Evolutionary conservation across 352 stramenopile genomes (phyloP), one percentile per base, ranked within the genome.

Genomic region (Phytopythium helicoides): DNA sequence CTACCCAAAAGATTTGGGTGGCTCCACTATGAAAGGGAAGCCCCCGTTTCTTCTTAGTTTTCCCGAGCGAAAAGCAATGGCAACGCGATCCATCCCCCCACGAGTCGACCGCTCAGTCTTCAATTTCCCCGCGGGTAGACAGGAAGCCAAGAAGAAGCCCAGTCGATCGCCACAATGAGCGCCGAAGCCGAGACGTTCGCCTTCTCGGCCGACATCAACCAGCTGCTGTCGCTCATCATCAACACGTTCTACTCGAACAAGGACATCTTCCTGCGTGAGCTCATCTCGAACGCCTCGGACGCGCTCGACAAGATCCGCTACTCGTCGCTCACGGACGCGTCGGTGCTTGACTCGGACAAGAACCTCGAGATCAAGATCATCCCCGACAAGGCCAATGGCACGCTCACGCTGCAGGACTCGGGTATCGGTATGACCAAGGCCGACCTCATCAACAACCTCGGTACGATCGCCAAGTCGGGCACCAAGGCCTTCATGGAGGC

Each of bases 141-240:
- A 56, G 50, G 41, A 47, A 68, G 40, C 40, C 19, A 23, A 14
- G 48, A 62, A 64, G 26, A 73, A 62, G 9, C 35, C 60, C 53
- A 68, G 19, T 22, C 28, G 15, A 21, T 12, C 51, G 53, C 47
- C 37, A 89, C 26, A 39, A 94, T 92, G 79, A 89, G 76, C 64
- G 71, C 82, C 45, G 89, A 97, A 85, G 81, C 94, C 36, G 97
- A 99, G 89, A 99, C 93, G 58, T 99, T 99, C 69, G 97, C 96
- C 66, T 99, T 99, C 85, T 98, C 89, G 56, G 97, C 97, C 58
- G 97, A 99, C 75, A 99, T 99, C 87, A 99, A 99, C 84, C 97
- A 99, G 86, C 87, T 99, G 49, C 78, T 99, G 73, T 97, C 99
- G 85, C 99, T 99, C 69, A 96, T 99, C 60, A 99, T 99, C 70